Conservation (phyloP, 257 asterid genomes). For the Agastache rugosa region DNA sequence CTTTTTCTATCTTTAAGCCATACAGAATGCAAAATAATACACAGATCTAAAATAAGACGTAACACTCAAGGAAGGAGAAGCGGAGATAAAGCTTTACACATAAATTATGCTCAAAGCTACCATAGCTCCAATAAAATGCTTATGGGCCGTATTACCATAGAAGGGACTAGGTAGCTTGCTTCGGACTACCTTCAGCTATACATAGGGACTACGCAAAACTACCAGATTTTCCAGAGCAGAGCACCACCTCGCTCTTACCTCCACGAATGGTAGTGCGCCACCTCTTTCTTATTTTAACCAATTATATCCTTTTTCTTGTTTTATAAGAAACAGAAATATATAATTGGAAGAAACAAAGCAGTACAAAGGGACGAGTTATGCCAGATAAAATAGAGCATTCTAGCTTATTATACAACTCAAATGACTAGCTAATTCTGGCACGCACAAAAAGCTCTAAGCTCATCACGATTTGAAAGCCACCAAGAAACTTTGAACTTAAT, state of each 20-base stretch:
- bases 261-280: background rate
- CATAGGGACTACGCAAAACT: background rate
- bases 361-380: background rate
- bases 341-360: background rate
- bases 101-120: background rate
- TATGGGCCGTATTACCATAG: background rate
- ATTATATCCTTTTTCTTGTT: background rate
- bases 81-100: background rate
- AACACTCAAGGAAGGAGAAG: background rate
- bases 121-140: background rate
- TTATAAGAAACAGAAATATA: background rate
- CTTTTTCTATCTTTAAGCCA: background rate
- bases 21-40: background rate
- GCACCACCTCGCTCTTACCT: background rate
- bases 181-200: background rate
- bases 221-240: background rate
- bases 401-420: slow-evolving; percentile 10
- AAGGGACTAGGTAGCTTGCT: background rate
- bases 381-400: background rate
- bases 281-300: background rate
- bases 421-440: background rate
- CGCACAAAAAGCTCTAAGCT: background rate
- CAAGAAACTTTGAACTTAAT: background rate
- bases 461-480: background rate
- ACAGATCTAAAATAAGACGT: background rate